Base-by-base conservation (phyloP, 2,329 filamentous ascomycete genomes). In the Ceratocystis alfenasii region DNA sequence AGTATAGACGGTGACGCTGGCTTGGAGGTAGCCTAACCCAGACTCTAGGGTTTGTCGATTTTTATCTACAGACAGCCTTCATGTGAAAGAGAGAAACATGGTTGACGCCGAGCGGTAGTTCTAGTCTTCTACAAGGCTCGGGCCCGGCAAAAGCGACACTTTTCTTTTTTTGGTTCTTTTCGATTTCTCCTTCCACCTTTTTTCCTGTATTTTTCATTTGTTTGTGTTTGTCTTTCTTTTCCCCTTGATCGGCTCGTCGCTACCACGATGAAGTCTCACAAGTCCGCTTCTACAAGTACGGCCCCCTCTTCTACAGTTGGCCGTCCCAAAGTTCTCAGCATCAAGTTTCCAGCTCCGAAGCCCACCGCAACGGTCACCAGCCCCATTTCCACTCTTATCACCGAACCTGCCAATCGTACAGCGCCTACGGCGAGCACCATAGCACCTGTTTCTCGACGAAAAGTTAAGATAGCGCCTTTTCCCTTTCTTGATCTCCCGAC, bases 401-500 rank as follows among this genome's bases (percentile, higher is more conserved):
- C 22, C 8, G 61, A 63, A 33, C 17, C 53, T 59, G 15, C 28
- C 53, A 33, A 7, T 5, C 8, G 25, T 33, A 20, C 25, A 30
- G 28, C 15, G 15, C 25, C 61, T 10, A 36, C 25, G 12, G 2
- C 22, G 44, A 48, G 61, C 61, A 5, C n/a, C 17, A 41, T 63
- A 22, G 41, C 17, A 25, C 61, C 61, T 7, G 61, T 50, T 20
- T 36, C 61, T 77, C 74, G 66, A 68, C 71, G 70, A 65, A 70
- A 70, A 12, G 48, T 12, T 0, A 75, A 75, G 20, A 72, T 74
- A 1, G 73, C 74, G 57, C 79, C 82, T 0, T 89, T 89, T 65
- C 81, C 77, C 6, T 88, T 91, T 73, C 79, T 90, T 67, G 77
- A 81, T 36, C 76, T 92, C 0, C 88, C 88, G 0, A 80, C 83